Evolutionary conservation across 495 filamentous ascomycete genomes (phyloP), one percentile per base, ranked within the genome.

Genomic region (Aspergillus leporis): DNA sequence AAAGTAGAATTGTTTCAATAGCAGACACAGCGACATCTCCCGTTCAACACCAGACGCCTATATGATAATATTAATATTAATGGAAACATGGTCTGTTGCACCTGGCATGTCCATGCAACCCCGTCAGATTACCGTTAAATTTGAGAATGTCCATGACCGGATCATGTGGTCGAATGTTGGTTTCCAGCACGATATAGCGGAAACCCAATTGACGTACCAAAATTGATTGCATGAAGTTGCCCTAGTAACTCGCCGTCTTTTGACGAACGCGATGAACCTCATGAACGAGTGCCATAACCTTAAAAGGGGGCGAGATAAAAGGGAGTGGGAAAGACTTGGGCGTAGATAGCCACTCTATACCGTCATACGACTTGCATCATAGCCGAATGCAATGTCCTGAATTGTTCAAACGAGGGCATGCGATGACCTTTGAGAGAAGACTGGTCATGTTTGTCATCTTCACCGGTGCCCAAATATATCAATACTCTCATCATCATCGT

Each of bases 401-500:
- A 28, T 28, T 28, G 25, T 6, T 28, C 25, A 28, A 28, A 36
- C 3, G 1, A 36, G 32, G 32, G 9, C 4, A 36, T 36, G 16
- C 6, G 16, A 41, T 41, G 2, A 6, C 38, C 10, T 16, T 47
- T 47, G 19, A 23, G 43, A 23, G 43, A 9, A 23, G 43, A 47
- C n/a, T 47, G n/a, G 18, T 23, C 7, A n/a, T 36, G 5, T 9
- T 31, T 22, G 22, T 30, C 19, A 36, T 32, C 38, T 12, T 56
- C 69, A 83, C 61, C 86, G 81, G 75, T 92, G 89, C n/a, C 89
- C 90, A 65, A 89, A 82, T 53, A 91, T 78, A 53, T 86, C 83
- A 62, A 90, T 86, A 49, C 78, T 72, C 62, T 90, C 84, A 46
- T 76, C 74, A 8, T 83, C 83, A 31, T 87, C 82, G 0, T 81